phyloP scores from a whole-genome alignment of 352 stramenopile genomes.

The Blastocystis sp. region DNA sequence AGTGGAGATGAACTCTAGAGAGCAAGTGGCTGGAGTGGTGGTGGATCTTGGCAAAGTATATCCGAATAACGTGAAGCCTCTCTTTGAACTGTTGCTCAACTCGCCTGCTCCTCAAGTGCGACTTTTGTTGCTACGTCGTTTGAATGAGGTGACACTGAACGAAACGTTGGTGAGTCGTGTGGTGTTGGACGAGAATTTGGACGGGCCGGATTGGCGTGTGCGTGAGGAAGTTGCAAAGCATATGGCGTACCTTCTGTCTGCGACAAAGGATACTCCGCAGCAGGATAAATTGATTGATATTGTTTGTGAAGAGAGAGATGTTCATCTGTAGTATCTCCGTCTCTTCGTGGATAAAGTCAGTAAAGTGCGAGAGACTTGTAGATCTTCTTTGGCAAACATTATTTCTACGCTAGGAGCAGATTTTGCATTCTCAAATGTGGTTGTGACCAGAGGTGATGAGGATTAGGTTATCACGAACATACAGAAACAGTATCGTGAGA shows the following conservation, averaged over 20 bases:
- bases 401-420: conserved; percentile 21
- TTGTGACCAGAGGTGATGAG: background rate
- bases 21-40: conserved; percentile 23
- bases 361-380: conserved; percentile 43
- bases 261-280: background rate
- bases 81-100: conserved; percentile 27
- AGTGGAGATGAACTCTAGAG: background rate
- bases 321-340: conserved; percentile 2
- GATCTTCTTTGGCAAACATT: background rate
- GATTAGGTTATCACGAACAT: background rate
- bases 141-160: conserved; percentile 50
- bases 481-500: conserved; percentile 11
- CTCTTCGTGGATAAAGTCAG: conserved; percentile 52
- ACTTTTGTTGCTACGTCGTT: conserved; percentile 20
- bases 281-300: conserved; percentile 20
- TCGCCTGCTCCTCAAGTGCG: conserved; percentile 21
- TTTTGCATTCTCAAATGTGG: conserved; percentile 16
- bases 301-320: background rate
- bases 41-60: background rate
- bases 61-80: background rate
- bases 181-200: conserved; percentile 23
- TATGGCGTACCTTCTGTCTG: background rate
- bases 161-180: background rate
- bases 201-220: conserved; percentile 43
- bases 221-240: conserved; percentile 55